Evolutionary conservation across 768 basidiomycete species (phyloP).

Genomic region (Dentipellis fragilis): DNA sequence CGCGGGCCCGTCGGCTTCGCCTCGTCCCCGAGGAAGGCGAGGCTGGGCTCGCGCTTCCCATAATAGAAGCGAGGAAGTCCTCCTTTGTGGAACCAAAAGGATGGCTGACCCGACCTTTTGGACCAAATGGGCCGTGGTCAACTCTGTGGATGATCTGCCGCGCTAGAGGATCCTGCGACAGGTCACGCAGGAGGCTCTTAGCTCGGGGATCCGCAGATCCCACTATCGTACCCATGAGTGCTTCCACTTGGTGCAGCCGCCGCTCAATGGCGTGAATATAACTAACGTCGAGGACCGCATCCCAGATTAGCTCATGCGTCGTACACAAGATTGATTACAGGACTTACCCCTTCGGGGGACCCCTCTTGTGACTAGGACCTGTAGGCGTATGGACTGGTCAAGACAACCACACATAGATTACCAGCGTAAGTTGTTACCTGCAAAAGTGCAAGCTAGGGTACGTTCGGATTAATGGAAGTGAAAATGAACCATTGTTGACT

Average conservation of each 20-base stretch:
- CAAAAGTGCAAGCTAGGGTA: conserved; percentile 18
- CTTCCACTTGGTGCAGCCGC: conserved; percentile 33
- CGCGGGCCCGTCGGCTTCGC: no score
- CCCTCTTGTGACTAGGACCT: conserved; percentile 22
- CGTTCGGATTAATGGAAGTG: not conserved
- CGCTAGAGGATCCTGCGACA: conserved; percentile 27
- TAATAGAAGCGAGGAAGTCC: conserved; percentile 21
- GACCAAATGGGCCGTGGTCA: conserved; percentile 26
- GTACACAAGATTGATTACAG: not conserved
- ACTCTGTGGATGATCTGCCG: conserved; percentile 28
- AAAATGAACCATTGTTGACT: conserved; percentile 1
- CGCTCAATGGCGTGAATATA: conserved; percentile 35
- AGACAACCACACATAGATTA: not conserved
- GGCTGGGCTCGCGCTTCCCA: conserved; percentile 8
- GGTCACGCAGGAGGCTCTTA: conserved; percentile 23
- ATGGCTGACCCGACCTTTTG: conserved; percentile 18
- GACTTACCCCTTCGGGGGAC: conserved; percentile 24
- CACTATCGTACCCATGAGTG: conserved; percentile 30
- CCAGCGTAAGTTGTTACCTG: conserved; percentile 8
- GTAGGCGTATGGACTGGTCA: not conserved
- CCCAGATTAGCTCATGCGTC: no score
- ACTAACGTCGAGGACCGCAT: conserved; percentile 7
- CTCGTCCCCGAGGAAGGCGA: no score
- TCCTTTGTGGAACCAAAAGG: conserved; percentile 22
- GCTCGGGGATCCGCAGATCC: conserved; percentile 30